Conservation (phyloP, 306 rosid genomes). For the Macrotyloma uniflorum region DNA sequence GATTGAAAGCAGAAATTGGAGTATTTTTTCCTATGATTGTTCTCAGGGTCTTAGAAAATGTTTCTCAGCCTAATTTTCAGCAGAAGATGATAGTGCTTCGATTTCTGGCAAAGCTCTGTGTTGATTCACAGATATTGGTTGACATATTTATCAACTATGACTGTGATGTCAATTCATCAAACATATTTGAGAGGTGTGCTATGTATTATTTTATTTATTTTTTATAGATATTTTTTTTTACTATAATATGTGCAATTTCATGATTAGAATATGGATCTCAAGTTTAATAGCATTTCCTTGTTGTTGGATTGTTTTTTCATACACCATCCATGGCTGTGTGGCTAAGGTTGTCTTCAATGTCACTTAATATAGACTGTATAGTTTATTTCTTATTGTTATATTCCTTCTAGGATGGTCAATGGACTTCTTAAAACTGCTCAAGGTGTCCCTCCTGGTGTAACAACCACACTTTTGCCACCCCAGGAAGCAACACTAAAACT, state of each 20-base stretch:
- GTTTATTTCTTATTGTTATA: slow-evolving; percentile 30
- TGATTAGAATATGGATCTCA: slow-evolving; percentile 30
- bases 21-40: slow-evolving; percentile 99
- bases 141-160: slow-evolving; percentile 97
- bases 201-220: slow-evolving; percentile 29
- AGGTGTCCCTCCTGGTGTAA: slow-evolving; percentile 97
- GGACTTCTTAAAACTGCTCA: slow-evolving; percentile 99
- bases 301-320: slow-evolving; percentile 13
- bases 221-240: slow-evolving; percentile 19
- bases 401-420: slow-evolving; percentile 87
- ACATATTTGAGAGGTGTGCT: slow-evolving; percentile 97
- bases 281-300: slow-evolving; percentile 20
- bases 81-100: slow-evolving; percentile 98
- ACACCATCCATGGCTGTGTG: not conserved
- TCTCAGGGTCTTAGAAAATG: slow-evolving; percentile 96
- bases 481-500: slow-evolving; percentile 89
- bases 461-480: slow-evolving; percentile 85
- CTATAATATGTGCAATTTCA: slow-evolving; percentile 21
- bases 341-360: slow-evolving; percentile 33
- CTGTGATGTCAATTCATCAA: slow-evolving; percentile 99
- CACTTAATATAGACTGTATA: slow-evolving; percentile 26
- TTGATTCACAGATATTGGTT: slow-evolving; percentile 95
- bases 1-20: slow-evolving; percentile 98
- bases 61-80: slow-evolving; percentile 96
- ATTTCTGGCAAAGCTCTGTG: slow-evolving; percentile 87